Percentiles rank a stretch among this genome's conserved stretches.
Evolutionary conservation across 805 yeast genomes (phyloP).

Genomic region (Candida odintsovae): DNA sequence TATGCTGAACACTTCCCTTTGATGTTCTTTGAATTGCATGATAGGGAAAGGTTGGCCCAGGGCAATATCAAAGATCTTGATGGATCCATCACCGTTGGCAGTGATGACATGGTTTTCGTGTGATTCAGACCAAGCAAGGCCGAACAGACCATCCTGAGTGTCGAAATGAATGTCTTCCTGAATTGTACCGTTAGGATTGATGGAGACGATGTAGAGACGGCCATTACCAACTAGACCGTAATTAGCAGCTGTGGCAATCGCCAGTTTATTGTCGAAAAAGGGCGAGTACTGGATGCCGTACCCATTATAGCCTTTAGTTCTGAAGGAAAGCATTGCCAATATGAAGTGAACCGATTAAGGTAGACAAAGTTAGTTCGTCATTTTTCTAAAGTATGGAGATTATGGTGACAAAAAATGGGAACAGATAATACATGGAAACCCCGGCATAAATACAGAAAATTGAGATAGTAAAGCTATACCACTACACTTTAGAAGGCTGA

Average conservation of each 20-base stretch:
- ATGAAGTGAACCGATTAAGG: neutral
- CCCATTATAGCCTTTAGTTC: constrained; percentile 81
- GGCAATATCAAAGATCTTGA: constrained; percentile 74
- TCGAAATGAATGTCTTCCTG: constrained; percentile 55
- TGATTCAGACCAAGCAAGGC: constrained; percentile 81
- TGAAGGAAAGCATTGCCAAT: constrained; percentile 55
- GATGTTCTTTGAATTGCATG: constrained; percentile 71
- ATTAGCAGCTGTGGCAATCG: constrained; percentile 88
- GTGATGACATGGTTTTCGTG: constrained; percentile 82
- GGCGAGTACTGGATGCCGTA: constrained; percentile 88
- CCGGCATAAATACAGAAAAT: neutral
- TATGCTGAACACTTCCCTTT: constrained; percentile 65
- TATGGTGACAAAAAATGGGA: neutral
- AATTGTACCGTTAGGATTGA: constrained; percentile 61
- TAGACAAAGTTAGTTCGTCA: neutral
- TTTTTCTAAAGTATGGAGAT: neutral
- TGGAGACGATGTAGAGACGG: constrained; percentile 61
- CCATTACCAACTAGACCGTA: constrained; percentile 96
- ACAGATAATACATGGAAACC: neutral
- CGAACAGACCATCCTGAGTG: constrained; percentile 91
- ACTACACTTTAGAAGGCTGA: neutral
- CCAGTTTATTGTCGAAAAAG: constrained; percentile 80
- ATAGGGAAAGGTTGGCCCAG: constrained; percentile 60
- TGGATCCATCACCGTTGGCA: constrained; percentile 87
- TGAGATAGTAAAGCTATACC: neutral